Conservation (phyloP, 805 yeast species). For the Ogataea nakhonphanomensis region DNA sequence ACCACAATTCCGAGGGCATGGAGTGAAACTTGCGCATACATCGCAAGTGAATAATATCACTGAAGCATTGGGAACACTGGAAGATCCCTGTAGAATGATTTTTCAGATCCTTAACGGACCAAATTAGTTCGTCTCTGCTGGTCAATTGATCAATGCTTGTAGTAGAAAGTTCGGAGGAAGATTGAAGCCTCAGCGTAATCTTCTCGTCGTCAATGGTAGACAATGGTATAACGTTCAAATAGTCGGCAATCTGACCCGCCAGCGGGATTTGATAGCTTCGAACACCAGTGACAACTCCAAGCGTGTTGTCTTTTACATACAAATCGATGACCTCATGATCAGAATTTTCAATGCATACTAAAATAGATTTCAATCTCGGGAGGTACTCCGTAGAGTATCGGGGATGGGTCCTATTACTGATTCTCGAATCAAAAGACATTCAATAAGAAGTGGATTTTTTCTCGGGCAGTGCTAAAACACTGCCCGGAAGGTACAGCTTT, state of each 20-base stretch:
- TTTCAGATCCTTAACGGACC: conserved; percentile 23
- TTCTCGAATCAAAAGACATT: neutral
- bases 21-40: conserved; percentile 41
- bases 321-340: neutral
- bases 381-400: conserved; percentile 7
- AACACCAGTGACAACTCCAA: neutral
- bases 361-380: conserved; percentile 8
- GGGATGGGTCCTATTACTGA: neutral
- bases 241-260: conserved; percentile 5
- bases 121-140: conserved; percentile 21
- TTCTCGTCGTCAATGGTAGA: neutral
- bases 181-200: conserved; percentile 3
- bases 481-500: neutral
- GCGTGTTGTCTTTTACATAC: neutral
- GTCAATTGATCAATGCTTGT: conserved; percentile 15
- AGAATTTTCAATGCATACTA: conserved; percentile 8
- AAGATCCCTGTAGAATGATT: conserved; percentile 4
- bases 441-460: neutral
- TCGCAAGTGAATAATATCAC: conserved; percentile 30
- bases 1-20: conserved; percentile 92
- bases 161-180: neutral
- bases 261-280: conserved; percentile 1
- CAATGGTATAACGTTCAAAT: conserved; percentile 3
- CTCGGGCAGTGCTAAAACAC: conserved; percentile 9
- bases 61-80: conserved; percentile 19